Evolutionary conservation across 75 land plant genomes (phyloP).

Genomic region (Sequoia sempervirens): DNA sequence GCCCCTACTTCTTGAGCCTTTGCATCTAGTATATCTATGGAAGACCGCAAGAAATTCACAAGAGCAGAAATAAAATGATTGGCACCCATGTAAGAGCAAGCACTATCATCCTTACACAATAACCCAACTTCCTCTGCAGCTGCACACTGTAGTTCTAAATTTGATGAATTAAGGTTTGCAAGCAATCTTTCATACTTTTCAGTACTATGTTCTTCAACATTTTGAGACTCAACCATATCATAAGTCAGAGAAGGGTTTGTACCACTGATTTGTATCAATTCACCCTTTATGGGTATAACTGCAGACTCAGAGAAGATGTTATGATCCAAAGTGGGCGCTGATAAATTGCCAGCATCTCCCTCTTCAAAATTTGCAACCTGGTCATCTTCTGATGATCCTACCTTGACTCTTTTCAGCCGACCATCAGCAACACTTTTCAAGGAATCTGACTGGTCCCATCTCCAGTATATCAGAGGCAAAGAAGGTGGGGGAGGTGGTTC

Average conservation of each 20-base stretch:
- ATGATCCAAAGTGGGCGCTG: not conserved
- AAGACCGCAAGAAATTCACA: slow-evolving; percentile 43
- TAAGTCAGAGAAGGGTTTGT: not conserved
- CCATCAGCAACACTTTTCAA: slow-evolving; percentile 20
- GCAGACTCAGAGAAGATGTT: not conserved
- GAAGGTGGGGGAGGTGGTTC: slow-evolving; percentile 64
- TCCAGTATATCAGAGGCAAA: slow-evolving; percentile 62
- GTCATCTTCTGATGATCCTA: slow-evolving; percentile 34
- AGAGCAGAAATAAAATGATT: slow-evolving; percentile 67
- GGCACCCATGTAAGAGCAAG: slow-evolving; percentile 64
- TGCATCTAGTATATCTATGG: slow-evolving; percentile 31
- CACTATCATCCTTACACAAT: slow-evolving; percentile 66
- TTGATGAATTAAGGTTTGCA: slow-evolving; percentile 20
- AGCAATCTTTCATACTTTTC: slow-evolving; percentile 46
- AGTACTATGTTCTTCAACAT: slow-evolving; percentile 18
- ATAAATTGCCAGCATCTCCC: slow-evolving; percentile 7
- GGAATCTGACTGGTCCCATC: slow-evolving; percentile 50
- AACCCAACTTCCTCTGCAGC: slow-evolving; percentile 59
- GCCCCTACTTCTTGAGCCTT: slow-evolving; percentile 63
- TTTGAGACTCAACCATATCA: not conserved
- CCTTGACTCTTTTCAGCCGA: slow-evolving; percentile 32
- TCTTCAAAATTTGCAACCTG: slow-evolving; percentile 19
- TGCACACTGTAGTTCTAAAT: slow-evolving; percentile 30
- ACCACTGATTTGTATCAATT: not conserved
- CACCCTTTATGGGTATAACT: not conserved